Conservation (phyloP, 1,284 basidiomycete genomes). For the Ganoderma resinaceum region DNA sequence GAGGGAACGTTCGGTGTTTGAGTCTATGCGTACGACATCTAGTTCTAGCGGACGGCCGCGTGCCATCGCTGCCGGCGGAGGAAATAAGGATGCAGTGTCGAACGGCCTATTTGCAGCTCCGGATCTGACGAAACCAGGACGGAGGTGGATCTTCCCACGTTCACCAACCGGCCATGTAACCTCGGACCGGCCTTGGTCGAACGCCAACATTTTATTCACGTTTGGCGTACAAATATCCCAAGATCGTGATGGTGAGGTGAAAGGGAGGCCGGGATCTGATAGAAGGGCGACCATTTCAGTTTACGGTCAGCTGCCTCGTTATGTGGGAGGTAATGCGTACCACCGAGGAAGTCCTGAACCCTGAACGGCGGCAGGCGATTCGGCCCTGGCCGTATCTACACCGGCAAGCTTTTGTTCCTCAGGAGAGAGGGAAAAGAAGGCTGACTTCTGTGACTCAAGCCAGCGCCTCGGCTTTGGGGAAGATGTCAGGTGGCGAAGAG, state of each 20-base stretch:
- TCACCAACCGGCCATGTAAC: slow-evolving; percentile 13
- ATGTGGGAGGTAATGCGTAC: slow-evolving; percentile 16
- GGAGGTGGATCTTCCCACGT: slow-evolving; percentile 19
- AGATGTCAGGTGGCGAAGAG: slow-evolving; percentile 12
- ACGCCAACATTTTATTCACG: neutral
- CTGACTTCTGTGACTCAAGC: slow-evolving; percentile 41
- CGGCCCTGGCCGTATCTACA: slow-evolving; percentile 18
- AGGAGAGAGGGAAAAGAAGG: slow-evolving; percentile 45
- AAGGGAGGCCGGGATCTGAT: slow-evolving; percentile 13
- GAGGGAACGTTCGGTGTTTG: neutral
- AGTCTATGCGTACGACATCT: neutral
- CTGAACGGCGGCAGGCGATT: slow-evolving; percentile 10
- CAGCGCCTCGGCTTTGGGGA: slow-evolving; percentile 42
- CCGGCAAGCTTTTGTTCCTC: slow-evolving; percentile 41
- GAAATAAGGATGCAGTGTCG: neutral
- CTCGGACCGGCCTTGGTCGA: slow-evolving; percentile 14
- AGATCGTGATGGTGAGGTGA: neutral
- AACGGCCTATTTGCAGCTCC: neutral
- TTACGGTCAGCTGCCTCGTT: slow-evolving; percentile 9
- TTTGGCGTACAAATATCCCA: neutral
- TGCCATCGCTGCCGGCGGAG: neutral
- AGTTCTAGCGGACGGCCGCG: neutral
- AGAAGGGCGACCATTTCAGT: slow-evolving; percentile 1
- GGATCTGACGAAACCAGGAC: slow-evolving; percentile 2
- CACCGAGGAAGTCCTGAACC: slow-evolving; percentile 18